A percentile compares a stretch with the other conserved stretches of the same genome.
phyloP scores from a whole-genome alignment of 2,329 filamentous ascomycete genomes.

The Talaromyces sp. region DNA sequence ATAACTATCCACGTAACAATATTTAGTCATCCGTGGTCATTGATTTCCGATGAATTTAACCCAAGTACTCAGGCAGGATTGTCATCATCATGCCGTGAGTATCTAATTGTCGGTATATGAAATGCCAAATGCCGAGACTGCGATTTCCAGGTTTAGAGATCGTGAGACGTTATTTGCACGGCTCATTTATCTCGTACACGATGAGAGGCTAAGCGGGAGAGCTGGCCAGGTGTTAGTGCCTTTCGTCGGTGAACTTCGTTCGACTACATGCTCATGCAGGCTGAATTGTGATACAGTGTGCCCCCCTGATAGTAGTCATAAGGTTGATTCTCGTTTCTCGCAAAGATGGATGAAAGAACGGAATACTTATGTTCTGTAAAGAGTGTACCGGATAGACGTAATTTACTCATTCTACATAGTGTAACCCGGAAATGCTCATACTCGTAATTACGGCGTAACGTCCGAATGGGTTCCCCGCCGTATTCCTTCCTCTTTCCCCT shows the following conservation, averaged over 20 bases:
- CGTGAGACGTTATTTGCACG: not conserved
- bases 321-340: not conserved
- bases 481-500: not conserved
- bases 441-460: slow-evolving; percentile 6
- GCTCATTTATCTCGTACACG: not conserved
- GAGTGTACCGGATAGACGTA: not conserved
- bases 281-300: not conserved
- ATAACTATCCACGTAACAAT: not conserved
- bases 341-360: not conserved
- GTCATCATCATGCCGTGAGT: not conserved
- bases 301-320: not conserved
- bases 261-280: not conserved
- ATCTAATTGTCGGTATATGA: not conserved
- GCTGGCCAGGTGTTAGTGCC: not conserved
- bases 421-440: no score
- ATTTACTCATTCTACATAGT: no score
- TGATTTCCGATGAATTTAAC: no score
- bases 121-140: not conserved
- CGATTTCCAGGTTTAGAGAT: not conserved
- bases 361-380: not conserved
- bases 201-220: not conserved
- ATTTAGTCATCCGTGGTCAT: not conserved
- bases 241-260: not conserved
- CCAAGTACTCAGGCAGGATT: no score
- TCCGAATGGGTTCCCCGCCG: not conserved